These are phyloP conservation scores for Glonium stellatum DNA, from an alignment of 495 filamentous ascomycete species.

Conservation along the genomic window DNA sequence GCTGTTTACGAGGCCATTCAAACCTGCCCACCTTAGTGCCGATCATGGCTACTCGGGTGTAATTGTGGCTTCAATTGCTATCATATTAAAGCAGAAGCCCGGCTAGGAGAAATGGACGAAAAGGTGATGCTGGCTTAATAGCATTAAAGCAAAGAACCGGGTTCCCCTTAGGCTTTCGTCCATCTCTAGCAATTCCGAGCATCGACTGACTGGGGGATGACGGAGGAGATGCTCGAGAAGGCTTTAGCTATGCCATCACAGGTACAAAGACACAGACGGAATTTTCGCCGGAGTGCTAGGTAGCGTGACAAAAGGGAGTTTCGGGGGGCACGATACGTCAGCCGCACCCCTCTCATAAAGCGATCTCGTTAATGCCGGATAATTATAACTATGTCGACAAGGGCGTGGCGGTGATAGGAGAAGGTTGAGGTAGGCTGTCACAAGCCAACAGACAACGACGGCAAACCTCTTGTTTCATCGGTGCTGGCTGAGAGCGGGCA, in stretches of 20 bases:
- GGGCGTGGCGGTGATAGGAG: background rate
- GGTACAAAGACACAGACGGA: background rate
- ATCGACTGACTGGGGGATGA: no score
- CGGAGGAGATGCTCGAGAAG: background rate
- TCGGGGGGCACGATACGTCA: background rate
- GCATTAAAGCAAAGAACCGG: background rate
- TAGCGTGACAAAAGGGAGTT: background rate
- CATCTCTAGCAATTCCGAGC: background rate
- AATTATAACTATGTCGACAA: background rate
- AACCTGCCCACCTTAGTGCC: background rate
- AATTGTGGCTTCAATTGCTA: background rate
- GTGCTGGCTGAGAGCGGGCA: background rate
- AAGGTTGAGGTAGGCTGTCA: background rate
- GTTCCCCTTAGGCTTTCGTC: background rate
- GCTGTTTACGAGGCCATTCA: background rate
- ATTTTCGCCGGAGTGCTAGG: background rate
- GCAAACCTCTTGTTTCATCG: background rate
- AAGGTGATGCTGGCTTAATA: conserved; percentile 2
- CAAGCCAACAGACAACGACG: background rate
- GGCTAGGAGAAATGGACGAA: background rate
- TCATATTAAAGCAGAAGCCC: background rate
- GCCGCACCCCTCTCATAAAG: conserved; percentile 2
- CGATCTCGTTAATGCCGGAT: background rate
- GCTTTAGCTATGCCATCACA: background rate
- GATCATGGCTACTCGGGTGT: background rate